Evolutionary conservation across 192 early-diverging fungal species (phyloP), one percentile per base, ranked within the genome.

Genomic region (Allomyces arbusculus): DNA sequence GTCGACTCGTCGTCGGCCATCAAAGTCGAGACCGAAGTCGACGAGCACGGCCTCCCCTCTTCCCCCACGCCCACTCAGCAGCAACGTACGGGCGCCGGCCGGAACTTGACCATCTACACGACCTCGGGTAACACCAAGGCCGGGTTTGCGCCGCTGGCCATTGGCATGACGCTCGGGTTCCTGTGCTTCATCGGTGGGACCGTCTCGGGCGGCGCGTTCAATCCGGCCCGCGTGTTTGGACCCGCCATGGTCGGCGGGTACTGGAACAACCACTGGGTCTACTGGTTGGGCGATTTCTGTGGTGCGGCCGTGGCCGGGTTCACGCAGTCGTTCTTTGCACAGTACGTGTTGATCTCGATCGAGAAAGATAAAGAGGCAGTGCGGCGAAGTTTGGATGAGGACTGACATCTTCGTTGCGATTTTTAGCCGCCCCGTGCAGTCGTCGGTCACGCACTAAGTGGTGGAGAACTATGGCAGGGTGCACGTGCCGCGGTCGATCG

Each of bases 51-150:
- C 65, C 23, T 23, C 73, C 63, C 67, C 64, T n/a, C 66, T 65
- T 24, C 45, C 61, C 24, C 44, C 6, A 14, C 19, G 5, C 33
- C 33, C 4, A 40, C 33, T 3, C 33, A 40, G 7, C 33, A 40
- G 33, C 33, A 40, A 8, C 44, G 24, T 25, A n/a, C 19, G 40
- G 25, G 50, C 62, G 76, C 71, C 14, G 82, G 82, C 44, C 69
- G 73, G 40, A 74, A 82, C 67, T 63, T 84, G 70, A 84, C 82
- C 24, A 84, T 84, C 71, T 84, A 83, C 74, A 82, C 82, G 10
- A 82, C 82, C 8, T 79, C 77, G 61, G 82, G 80, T 24, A 84
- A 78, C 76, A 82, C 78, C 50, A 84, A 84, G 71, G 79, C 82
- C 64, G 82, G 82, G 44, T 84, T 84, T 64, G 82, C 82, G 6